Base-by-base conservation (phyloP, 331 rosid species). In the Cydonia oblonga region DNA sequence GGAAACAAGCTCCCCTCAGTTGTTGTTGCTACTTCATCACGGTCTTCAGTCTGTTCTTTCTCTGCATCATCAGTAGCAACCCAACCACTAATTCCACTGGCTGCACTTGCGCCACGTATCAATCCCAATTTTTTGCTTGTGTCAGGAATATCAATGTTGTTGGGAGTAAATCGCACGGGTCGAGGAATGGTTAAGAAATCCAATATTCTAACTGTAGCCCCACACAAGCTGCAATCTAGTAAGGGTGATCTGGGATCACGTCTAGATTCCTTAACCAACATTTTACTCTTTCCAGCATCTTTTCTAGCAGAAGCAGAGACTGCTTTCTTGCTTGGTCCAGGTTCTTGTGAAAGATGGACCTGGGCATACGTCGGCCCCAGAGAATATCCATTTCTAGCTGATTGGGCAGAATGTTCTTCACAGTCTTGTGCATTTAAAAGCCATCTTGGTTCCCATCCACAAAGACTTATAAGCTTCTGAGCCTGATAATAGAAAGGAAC, bases 401-500 rank as follows among this genome's bases (percentile, higher is more conserved):
- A 95, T 81, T 95, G 99, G 52, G 96, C 97, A 56, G 99, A 95
- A 80, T 95, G 96, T 69, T 95, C 99, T 84, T 95, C 99, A 76
- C 91, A 95, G 75, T 95, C 99, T 79, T 90, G 99, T 78, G 87
- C 86, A 72, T 95, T 90, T 70, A 88, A 82, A 78, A 83, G 89
- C 99, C 99, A 95, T 76, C 97, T 78, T 24, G 97, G 96, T 87
- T 95, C 99, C 99, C 99, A 95, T 46, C 99, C 99, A 76, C 99
- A 95, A 72, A 95, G 91, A 76, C 99, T 91, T 84, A 95, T 90
- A 66, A 95, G 90, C 86, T 85, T 91, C 80, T 95, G 99, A 18
- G 99, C 92, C 99, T 95, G 85, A 69, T 77, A 83, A 84, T 75
- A 25, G 29, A 54, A 77, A 68, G 69, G 81, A 33, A 81, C 29